phyloP scores from a whole-genome alignment of 805 yeast genomes.

The Suhomyces vadensis region DNA sequence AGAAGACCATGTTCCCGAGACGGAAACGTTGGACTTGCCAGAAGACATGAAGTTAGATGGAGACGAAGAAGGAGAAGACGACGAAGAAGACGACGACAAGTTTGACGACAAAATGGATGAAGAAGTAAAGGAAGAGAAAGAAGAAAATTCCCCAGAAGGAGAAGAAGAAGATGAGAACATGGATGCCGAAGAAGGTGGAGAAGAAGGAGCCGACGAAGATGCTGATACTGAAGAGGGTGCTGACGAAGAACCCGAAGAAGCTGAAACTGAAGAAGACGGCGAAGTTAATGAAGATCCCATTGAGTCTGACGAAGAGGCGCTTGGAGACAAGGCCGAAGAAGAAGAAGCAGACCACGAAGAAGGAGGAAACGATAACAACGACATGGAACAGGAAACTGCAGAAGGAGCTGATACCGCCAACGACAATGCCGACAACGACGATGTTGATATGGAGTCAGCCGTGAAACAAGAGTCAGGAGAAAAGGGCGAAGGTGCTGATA shows the following conservation, averaged over 20 bases:
- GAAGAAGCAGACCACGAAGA: conserved; percentile 24
- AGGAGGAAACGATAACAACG: conserved; percentile 43
- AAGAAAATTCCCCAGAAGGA: conserved; percentile 30
- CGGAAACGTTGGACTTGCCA: conserved; percentile 85
- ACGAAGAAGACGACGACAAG: conserved; percentile 36
- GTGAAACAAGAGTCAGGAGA: conserved; percentile 60
- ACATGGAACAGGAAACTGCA: conserved; percentile 30
- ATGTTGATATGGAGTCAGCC: conserved; percentile 57
- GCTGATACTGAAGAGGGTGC: conserved; percentile 26
- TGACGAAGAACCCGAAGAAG: conserved; percentile 22
- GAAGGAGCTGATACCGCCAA: conserved; percentile 60
- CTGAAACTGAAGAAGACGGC: conserved; percentile 17
- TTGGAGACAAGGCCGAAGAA: conserved; percentile 12
- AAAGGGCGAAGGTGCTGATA: conserved; percentile 63
- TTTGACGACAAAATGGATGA: conserved; percentile 21
- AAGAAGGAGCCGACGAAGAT: conserved; percentile 31
- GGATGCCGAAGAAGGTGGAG: conserved; percentile 27
- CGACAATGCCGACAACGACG: conserved; percentile 43
- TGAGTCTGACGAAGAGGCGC: conserved; percentile 32
- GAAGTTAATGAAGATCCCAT: conserved; percentile 26
- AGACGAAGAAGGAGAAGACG: conserved; percentile 57
- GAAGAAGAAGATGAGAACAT: conserved; percentile 30
- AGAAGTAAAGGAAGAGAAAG: conserved; percentile 29
- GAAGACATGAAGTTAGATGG: conserved; percentile 89
- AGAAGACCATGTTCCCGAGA: conserved; percentile 76